Percentiles rank a stretch among this genome's conserved stretches.
phyloP scores from a whole-genome alignment of 768 basidiomycete genomes.

The Myochromella boudieri region DNA sequence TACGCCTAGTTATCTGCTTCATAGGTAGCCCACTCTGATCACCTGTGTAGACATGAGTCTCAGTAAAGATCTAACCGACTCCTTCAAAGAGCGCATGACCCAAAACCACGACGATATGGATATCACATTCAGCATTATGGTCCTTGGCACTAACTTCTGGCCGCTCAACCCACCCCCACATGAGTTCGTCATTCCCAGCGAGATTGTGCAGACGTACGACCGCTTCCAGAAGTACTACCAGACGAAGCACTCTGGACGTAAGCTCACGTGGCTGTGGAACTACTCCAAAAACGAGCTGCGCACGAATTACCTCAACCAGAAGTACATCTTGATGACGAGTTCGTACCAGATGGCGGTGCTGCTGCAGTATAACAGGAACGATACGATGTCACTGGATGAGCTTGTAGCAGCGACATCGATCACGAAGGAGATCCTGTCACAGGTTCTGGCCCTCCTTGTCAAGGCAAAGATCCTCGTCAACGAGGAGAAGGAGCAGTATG shows the following conservation, averaged over 20 bases:
- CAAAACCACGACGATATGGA: constrained; percentile 88
- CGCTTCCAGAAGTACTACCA: constrained; percentile 95
- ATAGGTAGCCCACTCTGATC: neutral
- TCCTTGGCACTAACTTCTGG: constrained; percentile 97
- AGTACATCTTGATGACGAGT: constrained; percentile 96
- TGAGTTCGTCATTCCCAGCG: constrained; percentile 87
- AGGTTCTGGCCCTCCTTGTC: constrained; percentile 68
- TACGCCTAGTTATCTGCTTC: constrained; percentile 28
- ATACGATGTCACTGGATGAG: constrained; percentile 83
- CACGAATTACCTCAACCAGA: constrained; percentile 91
- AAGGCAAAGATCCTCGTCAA: constrained; percentile 91
- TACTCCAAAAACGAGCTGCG: constrained; percentile 96
- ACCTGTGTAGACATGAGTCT: constrained; percentile 79
- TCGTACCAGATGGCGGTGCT: constrained; percentile 98
- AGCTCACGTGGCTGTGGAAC: constrained; percentile 98
- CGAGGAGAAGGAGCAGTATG: constrained; percentile 87
- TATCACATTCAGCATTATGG: constrained; percentile 91
- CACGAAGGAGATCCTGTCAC: constrained; percentile 76
- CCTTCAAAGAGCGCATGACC: constrained; percentile 95
- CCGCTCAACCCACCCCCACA: constrained; percentile 83
- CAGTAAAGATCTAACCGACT: constrained; percentile 94
- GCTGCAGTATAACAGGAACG: constrained; percentile 91
- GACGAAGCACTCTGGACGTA: constrained; percentile 92
- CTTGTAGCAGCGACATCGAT: constrained; percentile 79
- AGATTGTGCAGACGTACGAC: constrained; percentile 86